These are phyloP conservation scores for Ulota crispa DNA, from an alignment of 225 moss, liverwort and hornwort genomes.

Conservation along the genomic window DNA sequence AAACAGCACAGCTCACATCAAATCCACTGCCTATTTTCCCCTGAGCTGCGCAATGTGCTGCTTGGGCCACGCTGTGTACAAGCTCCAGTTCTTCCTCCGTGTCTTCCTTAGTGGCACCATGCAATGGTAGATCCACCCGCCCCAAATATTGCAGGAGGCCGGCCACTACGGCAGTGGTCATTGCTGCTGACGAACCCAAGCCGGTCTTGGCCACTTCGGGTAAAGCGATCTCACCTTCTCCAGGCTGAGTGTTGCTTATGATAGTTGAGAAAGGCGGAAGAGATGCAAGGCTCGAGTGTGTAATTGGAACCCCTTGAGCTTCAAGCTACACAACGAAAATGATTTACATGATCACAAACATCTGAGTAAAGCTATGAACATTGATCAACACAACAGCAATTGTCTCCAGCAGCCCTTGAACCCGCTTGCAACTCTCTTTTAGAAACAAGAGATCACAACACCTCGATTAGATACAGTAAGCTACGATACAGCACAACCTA, in stretches of 20 bases:
- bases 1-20: constrained; percentile 95
- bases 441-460: constrained; percentile 16
- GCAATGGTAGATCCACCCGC: constrained; percentile 67
- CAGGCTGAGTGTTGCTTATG: constrained; percentile 65
- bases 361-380: constrained; percentile 8
- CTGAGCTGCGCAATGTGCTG: constrained; percentile 96
- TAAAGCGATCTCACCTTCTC: constrained; percentile 54
- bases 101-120: constrained; percentile 44
- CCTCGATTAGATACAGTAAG: constrained; percentile 7
- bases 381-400: not conserved
- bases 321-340: constrained; percentile 69
- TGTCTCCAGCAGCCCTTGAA: constrained; percentile 3
- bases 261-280: constrained; percentile 86
- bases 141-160: constrained; percentile 79
- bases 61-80: constrained; percentile 81
- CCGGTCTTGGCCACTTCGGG: constrained; percentile 99
- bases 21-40: constrained; percentile 98
- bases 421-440: not conserved
- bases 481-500: constrained; percentile 22
- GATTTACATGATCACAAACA: not conserved
- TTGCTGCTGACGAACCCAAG: constrained; percentile 97
- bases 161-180: constrained; percentile 90
- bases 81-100: constrained; percentile 59
- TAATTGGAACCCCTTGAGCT: constrained; percentile 61
- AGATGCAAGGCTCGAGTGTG: constrained; percentile 63